Evolutionary conservation across 2,329 filamentous ascomycete genomes (phyloP).

Genomic region (Fusarium albosuccineum): DNA sequence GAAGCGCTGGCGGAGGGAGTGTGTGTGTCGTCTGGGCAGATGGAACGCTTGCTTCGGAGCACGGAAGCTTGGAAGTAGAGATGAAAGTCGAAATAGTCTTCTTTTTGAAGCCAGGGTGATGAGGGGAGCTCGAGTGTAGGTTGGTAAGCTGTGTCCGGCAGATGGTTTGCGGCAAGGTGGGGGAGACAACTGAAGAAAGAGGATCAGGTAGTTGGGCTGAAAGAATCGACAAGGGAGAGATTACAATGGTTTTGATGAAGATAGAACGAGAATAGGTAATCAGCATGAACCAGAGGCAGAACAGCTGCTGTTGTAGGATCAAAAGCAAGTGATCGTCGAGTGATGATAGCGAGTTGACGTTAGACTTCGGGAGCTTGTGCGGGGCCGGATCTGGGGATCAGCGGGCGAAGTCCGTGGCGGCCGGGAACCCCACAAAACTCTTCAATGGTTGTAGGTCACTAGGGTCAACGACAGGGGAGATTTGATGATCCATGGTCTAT

Average conservation of each 20-base stretch:
- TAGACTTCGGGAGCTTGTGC: conserved; percentile 39
- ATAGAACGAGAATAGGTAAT: not conserved
- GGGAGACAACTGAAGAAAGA: not conserved
- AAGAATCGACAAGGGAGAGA: too few species aligned
- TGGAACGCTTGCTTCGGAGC: not conserved
- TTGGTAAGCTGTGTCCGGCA: not conserved
- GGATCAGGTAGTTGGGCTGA: not conserved
- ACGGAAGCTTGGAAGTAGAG: not conserved
- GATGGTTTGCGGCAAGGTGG: not conserved
- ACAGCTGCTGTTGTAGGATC: not conserved
- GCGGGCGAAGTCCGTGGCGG: conserved; percentile 12
- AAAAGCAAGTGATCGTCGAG: conserved; percentile 12
- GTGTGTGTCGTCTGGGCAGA: conserved; percentile 19
- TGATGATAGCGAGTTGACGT: conserved; percentile 35
- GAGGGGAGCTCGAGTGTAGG: not conserved
- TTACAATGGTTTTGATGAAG: not conserved
- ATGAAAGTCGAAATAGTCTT: conserved; percentile 9
- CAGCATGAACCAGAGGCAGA: not conserved
- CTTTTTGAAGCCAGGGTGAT: conserved; percentile 31
- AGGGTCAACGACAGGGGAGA: conserved; percentile 14
- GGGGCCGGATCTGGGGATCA: conserved; percentile 44
- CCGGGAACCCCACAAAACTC: conserved; percentile 37
- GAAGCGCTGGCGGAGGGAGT: conserved; percentile 3
- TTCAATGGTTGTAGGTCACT: conserved; percentile 12
- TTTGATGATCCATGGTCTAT: not conserved